Percentiles rank a stretch among this genome's conserved stretches.
phyloP scores from a whole-genome alignment of 1,284 basidiomycete species.

The Ustilago tritici region DNA sequence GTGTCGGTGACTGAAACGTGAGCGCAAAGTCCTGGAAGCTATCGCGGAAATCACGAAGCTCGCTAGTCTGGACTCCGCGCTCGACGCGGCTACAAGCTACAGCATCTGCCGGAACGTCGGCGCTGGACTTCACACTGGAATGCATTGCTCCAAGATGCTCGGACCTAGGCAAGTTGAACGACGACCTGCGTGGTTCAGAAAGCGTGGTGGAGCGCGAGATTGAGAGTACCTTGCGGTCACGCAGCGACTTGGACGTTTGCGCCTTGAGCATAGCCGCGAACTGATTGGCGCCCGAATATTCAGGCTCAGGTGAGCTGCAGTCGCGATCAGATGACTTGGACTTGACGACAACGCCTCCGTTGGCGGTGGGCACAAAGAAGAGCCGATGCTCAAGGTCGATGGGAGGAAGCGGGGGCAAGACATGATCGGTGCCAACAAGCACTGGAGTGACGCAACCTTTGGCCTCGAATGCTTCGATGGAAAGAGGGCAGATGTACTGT shows the following conservation, averaged over 20 bases:
- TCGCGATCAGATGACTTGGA: constrained; percentile 12
- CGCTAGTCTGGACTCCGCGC: not conserved
- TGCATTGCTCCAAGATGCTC: constrained; percentile 30
- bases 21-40: not conserved
- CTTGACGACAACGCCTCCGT: constrained; percentile 17
- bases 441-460: constrained; percentile 30
- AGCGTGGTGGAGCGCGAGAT: constrained; percentile 42
- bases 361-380: constrained; percentile 45
- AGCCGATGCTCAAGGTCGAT: constrained; percentile 34
- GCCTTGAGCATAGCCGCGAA: constrained; percentile 55
- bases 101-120: not conserved
- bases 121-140: not conserved
- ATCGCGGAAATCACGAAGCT: not conserved
- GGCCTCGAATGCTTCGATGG: constrained; percentile 33
- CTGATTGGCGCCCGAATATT: constrained; percentile 29
- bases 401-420: constrained; percentile 52
- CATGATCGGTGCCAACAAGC: constrained; percentile 19
- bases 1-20: constrained; percentile 1
- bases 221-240: constrained; percentile 42
- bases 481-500: constrained; percentile 52
- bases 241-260: constrained; percentile 53
- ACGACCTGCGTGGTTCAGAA: constrained; percentile 43
- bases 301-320: constrained; percentile 19
- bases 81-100: not conserved
- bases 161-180: constrained; percentile 45